Percentiles rank a stretch among this genome's conserved stretches.
Evolutionary conservation across 257 asterid genomes (phyloP).

Genomic region (Lycium barbarum): DNA sequence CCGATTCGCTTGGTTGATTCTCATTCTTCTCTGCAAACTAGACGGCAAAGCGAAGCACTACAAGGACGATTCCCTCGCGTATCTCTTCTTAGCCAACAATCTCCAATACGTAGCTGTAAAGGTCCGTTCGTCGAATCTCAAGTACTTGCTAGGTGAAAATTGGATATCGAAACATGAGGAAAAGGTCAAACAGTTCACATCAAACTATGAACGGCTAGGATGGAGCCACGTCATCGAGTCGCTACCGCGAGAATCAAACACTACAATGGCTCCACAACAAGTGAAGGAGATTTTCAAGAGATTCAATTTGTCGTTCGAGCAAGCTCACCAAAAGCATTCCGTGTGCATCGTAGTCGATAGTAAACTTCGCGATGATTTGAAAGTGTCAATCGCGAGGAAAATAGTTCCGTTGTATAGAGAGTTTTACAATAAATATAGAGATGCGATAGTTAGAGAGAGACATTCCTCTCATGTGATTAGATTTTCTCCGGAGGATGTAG

Average conservation of each 20-base stretch:
- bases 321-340: slow-evolving; percentile 65
- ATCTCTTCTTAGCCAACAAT: slow-evolving; percentile 83
- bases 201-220: slow-evolving; percentile 65
- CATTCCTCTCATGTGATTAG: slow-evolving; percentile 50
- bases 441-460: slow-evolving; percentile 45
- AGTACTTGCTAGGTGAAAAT: slow-evolving; percentile 67
- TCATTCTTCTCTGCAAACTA: slow-evolving; percentile 71
- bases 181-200: slow-evolving; percentile 59
- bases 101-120: slow-evolving; percentile 61
- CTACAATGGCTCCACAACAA: slow-evolving; percentile 40
- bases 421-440: slow-evolving; percentile 51
- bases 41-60: slow-evolving; percentile 71
- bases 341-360: slow-evolving; percentile 61
- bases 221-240: slow-evolving; percentile 76
- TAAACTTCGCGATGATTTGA: slow-evolving; percentile 65
- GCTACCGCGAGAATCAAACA: slow-evolving; percentile 53
- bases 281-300: slow-evolving; percentile 61
- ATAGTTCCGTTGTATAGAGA: slow-evolving; percentile 59
- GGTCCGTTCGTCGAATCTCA: slow-evolving; percentile 68
- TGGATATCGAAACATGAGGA: slow-evolving; percentile 69
- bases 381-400: slow-evolving; percentile 50
- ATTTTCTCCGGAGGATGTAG: slow-evolving; percentile 79
- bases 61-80: slow-evolving; percentile 63
- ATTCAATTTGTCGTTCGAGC: slow-evolving; percentile 66
- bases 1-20: slow-evolving; percentile 70